Evolutionary conservation across 352 stramenopile species (phyloP).

Genomic region (Globisporangium splendens): DNA sequence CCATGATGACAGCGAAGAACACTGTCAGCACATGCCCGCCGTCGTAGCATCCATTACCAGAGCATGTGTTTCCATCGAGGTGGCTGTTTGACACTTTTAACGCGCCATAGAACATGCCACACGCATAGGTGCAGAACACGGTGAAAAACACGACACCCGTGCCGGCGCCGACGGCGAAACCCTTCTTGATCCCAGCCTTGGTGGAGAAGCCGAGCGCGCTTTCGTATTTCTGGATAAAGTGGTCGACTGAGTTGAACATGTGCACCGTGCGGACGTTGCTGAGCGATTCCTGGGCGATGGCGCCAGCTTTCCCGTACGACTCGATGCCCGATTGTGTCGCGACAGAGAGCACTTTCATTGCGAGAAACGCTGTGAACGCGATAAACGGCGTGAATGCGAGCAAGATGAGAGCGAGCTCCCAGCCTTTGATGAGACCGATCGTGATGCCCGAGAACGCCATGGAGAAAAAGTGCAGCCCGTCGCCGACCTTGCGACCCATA

Average conservation of each 20-base stretch:
- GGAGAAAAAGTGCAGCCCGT: slow-evolving; percentile 49
- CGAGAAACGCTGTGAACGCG: slow-evolving; percentile 39
- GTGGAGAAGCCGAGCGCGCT: slow-evolving; percentile 40
- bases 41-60: slow-evolving; percentile 31
- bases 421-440: slow-evolving; percentile 65
- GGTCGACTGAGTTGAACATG: slow-evolving; percentile 67
- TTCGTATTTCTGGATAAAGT: slow-evolving; percentile 65
- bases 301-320: slow-evolving; percentile 61
- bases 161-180: slow-evolving; percentile 46
- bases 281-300: slow-evolving; percentile 65
- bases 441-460: slow-evolving; percentile 61
- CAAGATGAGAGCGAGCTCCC: slow-evolving; percentile 64
- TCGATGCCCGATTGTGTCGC: slow-evolving; percentile 50
- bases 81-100: slow-evolving; percentile 58
- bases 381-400: slow-evolving; percentile 68
- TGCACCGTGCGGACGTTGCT: slow-evolving; percentile 75
- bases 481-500: slow-evolving; percentile 59
- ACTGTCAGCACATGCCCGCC: slow-evolving; percentile 39
- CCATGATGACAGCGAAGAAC: slow-evolving; percentile 57
- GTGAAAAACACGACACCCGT: slow-evolving; percentile 67
- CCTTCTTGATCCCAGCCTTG: slow-evolving; percentile 42
- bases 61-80: slow-evolving; percentile 24
- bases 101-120: slow-evolving; percentile 78
- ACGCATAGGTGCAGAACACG: slow-evolving; percentile 67
- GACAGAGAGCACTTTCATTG: slow-evolving; percentile 47